Percentiles rank a stretch among this genome's conserved stretches.
These are phyloP conservation scores for Rhazya stricta DNA, from an alignment of 257 asterid species.

Conservation along the genomic window DNA sequence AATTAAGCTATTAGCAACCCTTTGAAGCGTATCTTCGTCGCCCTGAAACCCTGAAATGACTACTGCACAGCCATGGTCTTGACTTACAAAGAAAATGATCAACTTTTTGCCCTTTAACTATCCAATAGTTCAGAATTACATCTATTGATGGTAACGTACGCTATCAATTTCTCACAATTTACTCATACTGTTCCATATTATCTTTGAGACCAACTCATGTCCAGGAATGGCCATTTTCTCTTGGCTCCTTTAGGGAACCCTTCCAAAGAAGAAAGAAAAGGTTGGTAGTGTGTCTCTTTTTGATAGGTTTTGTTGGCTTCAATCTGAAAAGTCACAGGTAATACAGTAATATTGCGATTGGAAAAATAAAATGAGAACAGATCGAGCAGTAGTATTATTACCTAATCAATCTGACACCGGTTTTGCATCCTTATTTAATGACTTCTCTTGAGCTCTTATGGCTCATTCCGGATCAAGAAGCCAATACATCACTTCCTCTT, in stretches of 20 bases:
- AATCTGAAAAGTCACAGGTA: neutral
- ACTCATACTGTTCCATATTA: too few relatives aligned
- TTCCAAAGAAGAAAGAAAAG: neutral
- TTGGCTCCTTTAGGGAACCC: too few relatives aligned
- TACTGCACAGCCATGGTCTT: conserved; percentile 1
- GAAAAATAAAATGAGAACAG: neutral
- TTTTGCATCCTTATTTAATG: conserved; percentile 1
- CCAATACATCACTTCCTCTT: neutral
- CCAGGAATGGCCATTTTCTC: too few relatives aligned
- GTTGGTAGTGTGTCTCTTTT: neutral
- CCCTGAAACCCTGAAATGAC: neutral
- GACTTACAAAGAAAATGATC: neutral
- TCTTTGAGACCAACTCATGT: too few relatives aligned
- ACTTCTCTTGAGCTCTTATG: conserved; percentile 12
- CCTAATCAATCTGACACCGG: conserved; percentile 18
- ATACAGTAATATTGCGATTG: neutral
- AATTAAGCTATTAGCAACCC: neutral
- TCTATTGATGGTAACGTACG: too few relatives aligned
- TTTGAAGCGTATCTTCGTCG: conserved; percentile 14
- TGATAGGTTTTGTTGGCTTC: neutral
- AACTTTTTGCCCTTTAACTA: neutral
- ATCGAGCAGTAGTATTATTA: conserved; percentile 6
- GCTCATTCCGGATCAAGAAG: conserved; percentile 8
- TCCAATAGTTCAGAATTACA: neutral
- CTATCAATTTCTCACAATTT: too few relatives aligned